These are phyloP conservation scores for Dactylellina parvicollis DNA, from an alignment of 2,329 filamentous ascomycete genomes.

Conservation along the genomic window DNA sequence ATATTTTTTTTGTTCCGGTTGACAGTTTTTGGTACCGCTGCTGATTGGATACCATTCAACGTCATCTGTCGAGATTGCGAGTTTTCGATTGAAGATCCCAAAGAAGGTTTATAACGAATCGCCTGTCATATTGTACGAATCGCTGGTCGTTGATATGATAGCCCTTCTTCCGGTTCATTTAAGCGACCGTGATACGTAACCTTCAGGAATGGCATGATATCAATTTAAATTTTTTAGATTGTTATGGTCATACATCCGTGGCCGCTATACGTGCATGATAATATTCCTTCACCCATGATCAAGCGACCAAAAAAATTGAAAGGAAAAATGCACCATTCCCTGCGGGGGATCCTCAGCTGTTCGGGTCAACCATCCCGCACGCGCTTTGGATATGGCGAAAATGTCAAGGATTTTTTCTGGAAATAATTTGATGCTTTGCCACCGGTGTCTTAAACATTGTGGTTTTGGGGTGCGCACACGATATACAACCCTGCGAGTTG, in stretches of 20 bases:
- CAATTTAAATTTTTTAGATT: too few species aligned
- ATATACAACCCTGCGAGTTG: neutral
- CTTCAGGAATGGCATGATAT: neutral
- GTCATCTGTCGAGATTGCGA: conserved; percentile 49
- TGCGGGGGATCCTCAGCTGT: neutral
- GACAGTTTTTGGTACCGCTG: conserved; percentile 12
- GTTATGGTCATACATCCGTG: too few species aligned
- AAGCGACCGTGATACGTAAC: conserved; percentile 2
- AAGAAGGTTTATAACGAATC: neutral
- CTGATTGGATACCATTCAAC: conserved; percentile 45
- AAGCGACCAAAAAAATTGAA: too few species aligned
- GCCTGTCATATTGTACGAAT: too few species aligned
- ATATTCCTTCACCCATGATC: too few species aligned
- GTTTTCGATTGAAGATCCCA: conserved; percentile 20
- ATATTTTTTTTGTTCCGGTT: neutral
- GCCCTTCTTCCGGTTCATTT: neutral
- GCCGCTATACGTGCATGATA: too few species aligned
- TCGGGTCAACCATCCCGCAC: neutral
- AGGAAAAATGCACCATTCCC: too few species aligned
- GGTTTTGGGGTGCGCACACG: neutral
- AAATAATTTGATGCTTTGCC: too few species aligned
- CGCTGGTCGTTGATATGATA: too few species aligned
- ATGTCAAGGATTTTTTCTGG: neutral
- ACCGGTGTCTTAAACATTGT: neutral
- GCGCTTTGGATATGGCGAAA: conserved; percentile 4